Conservation (phyloP, 2,329 filamentous ascomycete species). For the Kalaharituber pfeilii region DNA sequence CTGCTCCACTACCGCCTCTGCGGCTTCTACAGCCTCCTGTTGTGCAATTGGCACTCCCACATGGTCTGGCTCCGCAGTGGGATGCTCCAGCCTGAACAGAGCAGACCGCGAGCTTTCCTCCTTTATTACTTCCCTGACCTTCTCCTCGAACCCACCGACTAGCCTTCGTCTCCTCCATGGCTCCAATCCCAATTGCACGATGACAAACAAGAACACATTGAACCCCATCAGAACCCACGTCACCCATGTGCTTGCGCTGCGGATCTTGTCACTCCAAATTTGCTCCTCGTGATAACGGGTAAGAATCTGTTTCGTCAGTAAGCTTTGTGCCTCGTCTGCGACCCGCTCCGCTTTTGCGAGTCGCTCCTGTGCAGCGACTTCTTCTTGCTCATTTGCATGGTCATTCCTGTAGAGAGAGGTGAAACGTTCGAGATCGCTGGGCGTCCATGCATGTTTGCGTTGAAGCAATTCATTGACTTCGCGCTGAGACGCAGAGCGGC, state of each 20-base stretch:
- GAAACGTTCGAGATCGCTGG: conserved; percentile 79
- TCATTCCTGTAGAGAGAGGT: conserved; percentile 81
- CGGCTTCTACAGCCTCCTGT: background rate
- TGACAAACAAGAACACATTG: conserved; percentile 74
- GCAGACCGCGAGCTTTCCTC: conserved; percentile 43
- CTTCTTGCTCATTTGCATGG: conserved; percentile 78
- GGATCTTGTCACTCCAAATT: conserved; percentile 96
- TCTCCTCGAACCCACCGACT: conserved; percentile 65
- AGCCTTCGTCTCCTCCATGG: conserved; percentile 73
- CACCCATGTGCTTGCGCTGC: conserved; percentile 92
- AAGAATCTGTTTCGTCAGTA: conserved; percentile 66
- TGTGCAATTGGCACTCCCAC: background rate
- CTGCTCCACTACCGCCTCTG: conserved; percentile 2
- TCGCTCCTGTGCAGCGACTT: conserved; percentile 51
- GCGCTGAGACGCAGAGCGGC: conserved; percentile 74
- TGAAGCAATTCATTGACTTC: conserved; percentile 90
- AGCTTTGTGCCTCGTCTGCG: conserved; percentile 57
- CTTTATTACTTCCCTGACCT: conserved; percentile 52
- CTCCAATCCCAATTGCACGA: conserved; percentile 77
- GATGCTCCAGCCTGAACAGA: conserved; percentile 24
- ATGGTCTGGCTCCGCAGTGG: background rate
- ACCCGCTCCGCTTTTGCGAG: conserved; percentile 61
- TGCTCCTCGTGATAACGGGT: conserved; percentile 96
- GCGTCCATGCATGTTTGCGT: conserved; percentile 81
- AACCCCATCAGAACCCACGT: conserved; percentile 97